Evolutionary conservation across 805 yeast species (phyloP), one percentile per base, ranked within the genome.

Genomic region (Lachancea dasiensis): DNA sequence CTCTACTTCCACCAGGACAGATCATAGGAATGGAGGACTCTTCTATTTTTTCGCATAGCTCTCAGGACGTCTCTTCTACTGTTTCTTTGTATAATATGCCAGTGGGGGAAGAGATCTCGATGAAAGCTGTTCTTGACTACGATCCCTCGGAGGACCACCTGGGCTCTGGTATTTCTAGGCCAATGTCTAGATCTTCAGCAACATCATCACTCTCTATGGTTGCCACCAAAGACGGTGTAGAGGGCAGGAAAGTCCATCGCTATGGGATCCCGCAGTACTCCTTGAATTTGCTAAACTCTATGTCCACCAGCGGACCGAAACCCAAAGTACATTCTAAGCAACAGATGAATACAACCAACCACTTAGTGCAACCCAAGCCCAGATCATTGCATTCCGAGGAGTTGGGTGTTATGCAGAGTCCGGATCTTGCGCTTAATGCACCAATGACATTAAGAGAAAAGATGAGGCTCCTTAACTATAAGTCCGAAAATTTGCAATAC

Each of bases 211-310:
- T 80, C n/a, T 79, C 86, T 0, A 77, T 80, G 27, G 78, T 81
- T 4, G 86, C 86, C 16, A 78, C 84, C 13, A 80, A 81, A 48
- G 86, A 81, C 54, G 86, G 87, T 0, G 57, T 79, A 3, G 85
- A 80, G 51, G 87, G 87, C 4, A 71, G 73, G 43, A 60, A 72
- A 33, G 63, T 75, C 30, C 75, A 69, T 48, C 61, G 79, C 31
- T 38, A 46, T 8, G 70, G 67, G 2, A 63, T 64, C 16, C 68
- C 70, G 4, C 63, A 59, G 5, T 65, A 65, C 39, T 63, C 70
- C 1, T 43, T 64, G 37, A 58, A 60, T 24, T 44, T 65, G 38
- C 54, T 66, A 31, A 60, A 61, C 31, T 50, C 63, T 30, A 62
- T 64, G 69, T 41, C 48, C 20, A 39, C 41, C 13, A 48, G 46